A percentile compares a stretch with the other conserved stretches of the same genome.
Evolutionary conservation across 768 basidiomycete genomes (phyloP).

Genomic region (Dendrothele bispora): DNA sequence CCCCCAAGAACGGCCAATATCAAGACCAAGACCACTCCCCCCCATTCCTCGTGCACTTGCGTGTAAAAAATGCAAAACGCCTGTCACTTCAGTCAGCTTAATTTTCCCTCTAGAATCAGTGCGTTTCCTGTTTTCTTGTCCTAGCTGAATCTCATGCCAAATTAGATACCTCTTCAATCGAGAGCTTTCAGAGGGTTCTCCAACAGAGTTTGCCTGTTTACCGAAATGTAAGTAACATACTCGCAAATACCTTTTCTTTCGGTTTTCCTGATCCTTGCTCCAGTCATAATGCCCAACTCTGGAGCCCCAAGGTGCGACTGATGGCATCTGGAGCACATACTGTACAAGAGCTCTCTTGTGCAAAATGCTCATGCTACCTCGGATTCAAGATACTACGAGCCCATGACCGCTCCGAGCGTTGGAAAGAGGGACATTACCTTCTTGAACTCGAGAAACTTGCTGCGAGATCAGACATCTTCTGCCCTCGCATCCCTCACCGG

Average conservation of each 20-base stretch:
- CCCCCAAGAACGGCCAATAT: conserved; percentile 23
- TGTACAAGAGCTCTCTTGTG: conserved; percentile 56
- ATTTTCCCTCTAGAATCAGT: conserved; percentile 42
- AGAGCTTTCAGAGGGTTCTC: conserved; percentile 55
- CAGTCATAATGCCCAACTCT: conserved; percentile 49
- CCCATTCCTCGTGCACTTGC: conserved; percentile 44
- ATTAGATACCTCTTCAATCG: conserved; percentile 43
- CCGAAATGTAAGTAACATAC: conserved; percentile 43
- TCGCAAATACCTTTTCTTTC: not conserved
- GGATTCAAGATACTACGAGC: conserved; percentile 66
- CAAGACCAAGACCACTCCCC: conserved; percentile 53
- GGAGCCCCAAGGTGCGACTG: conserved; percentile 49
- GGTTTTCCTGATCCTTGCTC: conserved; percentile 1
- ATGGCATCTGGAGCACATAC: conserved; percentile 67
- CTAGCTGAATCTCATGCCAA: not conserved
- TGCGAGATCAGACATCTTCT: not conserved
- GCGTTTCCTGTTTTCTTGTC: conserved; percentile 15
- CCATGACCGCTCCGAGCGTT: conserved; percentile 53
- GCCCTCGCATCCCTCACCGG: not conserved
- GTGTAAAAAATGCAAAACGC: conserved; percentile 46
- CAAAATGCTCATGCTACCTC: conserved; percentile 49
- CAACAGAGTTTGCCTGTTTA: conserved; percentile 61
- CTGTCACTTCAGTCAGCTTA: conserved; percentile 43
- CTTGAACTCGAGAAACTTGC: conserved; percentile 57
- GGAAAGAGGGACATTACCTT: conserved; percentile 61